Evolutionary conservation across 139 green algal genomes (phyloP), one percentile per base, ranked within the genome.

Genomic region (Eudorina sp.): DNA sequence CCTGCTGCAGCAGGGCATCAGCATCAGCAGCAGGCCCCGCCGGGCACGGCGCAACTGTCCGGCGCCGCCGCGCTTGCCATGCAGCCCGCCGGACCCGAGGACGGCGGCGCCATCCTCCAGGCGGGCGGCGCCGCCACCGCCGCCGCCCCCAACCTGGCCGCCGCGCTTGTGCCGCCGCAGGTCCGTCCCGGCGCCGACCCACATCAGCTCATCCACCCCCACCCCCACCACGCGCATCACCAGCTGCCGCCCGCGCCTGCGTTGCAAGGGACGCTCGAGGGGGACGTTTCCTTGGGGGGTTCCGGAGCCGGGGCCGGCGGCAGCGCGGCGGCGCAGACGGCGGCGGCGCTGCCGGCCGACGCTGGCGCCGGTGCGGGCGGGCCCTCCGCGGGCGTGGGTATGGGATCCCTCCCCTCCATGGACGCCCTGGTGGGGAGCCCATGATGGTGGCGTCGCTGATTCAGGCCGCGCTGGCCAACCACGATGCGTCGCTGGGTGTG

Each of bases 391-490:
- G n/a, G n/a, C n/a, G n/a, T n/a, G n/a, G n/a, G n/a, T n/a, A n/a
- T n/a, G n/a, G n/a, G n/a, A n/a, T 58, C 51, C 29, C 3, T 73
- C 29, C 3, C 40, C 70, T 25, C 41, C 41, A 31, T 82, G 45
- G 73, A 82, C 19, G 11, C 19, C 5, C 43, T 66, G 25, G 14
- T 1, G 9, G 27, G 0, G 75, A 83, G 29, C 74, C 74, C 46
- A 36, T 83, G 38, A 83, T 83, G 75, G 75, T 69, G 48, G 75
- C 75, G 34, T 68, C 75, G 48, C 34, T 83, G 16, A 83, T 83
- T 18, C 48, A 68, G 19, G 75, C 75, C 13, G 75, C 75, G 14
- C 75, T 83, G 27, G 73, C 73, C n/a, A 69, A 31, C n/a, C 51
- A 68, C 18, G 75, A 83, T 2, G 75, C 75, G 31, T 27, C 75